Base-by-base conservation (phyloP, 1,284 basidiomycete genomes). In the Cutaneotrichosporon curvatum region DNA sequence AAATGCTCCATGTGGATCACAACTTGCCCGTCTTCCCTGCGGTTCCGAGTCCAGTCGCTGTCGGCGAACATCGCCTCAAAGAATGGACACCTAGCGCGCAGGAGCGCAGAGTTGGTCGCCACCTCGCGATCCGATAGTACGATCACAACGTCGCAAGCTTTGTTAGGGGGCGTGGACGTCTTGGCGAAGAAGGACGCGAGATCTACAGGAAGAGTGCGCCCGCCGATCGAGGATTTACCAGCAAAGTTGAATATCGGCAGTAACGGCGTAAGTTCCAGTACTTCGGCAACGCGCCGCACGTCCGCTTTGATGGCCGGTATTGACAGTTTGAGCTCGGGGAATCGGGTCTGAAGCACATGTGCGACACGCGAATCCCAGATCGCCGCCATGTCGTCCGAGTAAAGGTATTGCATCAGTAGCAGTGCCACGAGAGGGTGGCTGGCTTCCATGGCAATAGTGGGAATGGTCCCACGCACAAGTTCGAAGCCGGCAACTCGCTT, bases 31-130 rank as follows among this genome's bases (percentile, higher is more conserved):
- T 79, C 73, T 9, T 61, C 56, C 75, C 80, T 78, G 10, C 86
- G 77, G 19, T 76, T 74, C 18, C 56, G 61, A 4, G 86, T 87
- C 90, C 94, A 97, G 34, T 82, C 87, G 20, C 77, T 74, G 58
- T 90, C 82, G 40, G 82, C 81, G 65, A 94, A 90, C 67, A 98
- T 84, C n/a, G 80, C 79, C 6, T 81, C 74, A 63, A 97, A 96
- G 65, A 96, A 87, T 1, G 81, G 79, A 36, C 85, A 92, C 3
- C 94, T 79, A 0, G 87, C 81, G 2, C 88, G 78, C 16, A 98
- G 75, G 15, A 97, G 68, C 10, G 76, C 67, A 0, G 90, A 89
- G 64, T 95, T 84, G 8, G 79, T 80, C 21, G 69, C 72, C 0
- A 96, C 78, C 4, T 79, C 75, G 40, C 76, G 74, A 59, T 96